Evolutionary conservation across 2,329 filamentous ascomycete species (phyloP), one percentile per base, ranked within the genome.

Genomic region (Thermomyces lanuginosus): DNA sequence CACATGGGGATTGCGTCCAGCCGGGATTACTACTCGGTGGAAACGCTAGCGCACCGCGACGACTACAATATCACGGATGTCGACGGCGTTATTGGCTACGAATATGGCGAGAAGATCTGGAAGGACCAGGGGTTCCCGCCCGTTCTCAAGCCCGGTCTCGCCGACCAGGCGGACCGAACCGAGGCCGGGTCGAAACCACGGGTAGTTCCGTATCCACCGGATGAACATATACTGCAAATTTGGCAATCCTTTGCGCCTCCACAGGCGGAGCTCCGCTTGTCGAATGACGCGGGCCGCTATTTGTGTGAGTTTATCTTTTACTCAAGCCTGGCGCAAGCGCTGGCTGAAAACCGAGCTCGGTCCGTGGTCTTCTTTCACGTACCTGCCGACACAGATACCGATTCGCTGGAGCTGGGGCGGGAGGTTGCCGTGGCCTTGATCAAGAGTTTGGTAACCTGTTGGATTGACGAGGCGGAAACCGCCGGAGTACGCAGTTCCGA

Each of bases 281-380:
- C 75, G 0, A 64, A 72, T 22, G 73, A 84, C 37, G 70, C 78
- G 0, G 78, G 78, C 2, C 65, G 64, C 11, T 84, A 76, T 47
- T 58, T 83, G 9, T 84, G 78, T 51, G 78, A 84, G 45, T 84
- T 79, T 43, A 81, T 77, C 38, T 80, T 76, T 49, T 82, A 72
- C 50, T 71, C 69, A 5, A 77, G 71, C 34, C 48, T 82, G 38
- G 61, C 74, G 4, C 34, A 42, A 21, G 51, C 49, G 9, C 34
- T 38, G 9, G 40, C 37, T 30, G 42, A 47, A 21, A 42, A 45
- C 2, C 39, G 41, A 12, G 40, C 48, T 24, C 43, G 49, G n/a
- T 56, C 48, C 23, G 69, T 77, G 4, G 50, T 74, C 2, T 84
- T 84, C 46, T 52, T 83, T 27, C 78, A 84, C 48, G 76, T 84